A percentile compares a stretch with the other conserved stretches of the same genome.
phyloP scores from a whole-genome alignment of 495 filamentous ascomycete species.

The Amorphotheca resinae region DNA sequence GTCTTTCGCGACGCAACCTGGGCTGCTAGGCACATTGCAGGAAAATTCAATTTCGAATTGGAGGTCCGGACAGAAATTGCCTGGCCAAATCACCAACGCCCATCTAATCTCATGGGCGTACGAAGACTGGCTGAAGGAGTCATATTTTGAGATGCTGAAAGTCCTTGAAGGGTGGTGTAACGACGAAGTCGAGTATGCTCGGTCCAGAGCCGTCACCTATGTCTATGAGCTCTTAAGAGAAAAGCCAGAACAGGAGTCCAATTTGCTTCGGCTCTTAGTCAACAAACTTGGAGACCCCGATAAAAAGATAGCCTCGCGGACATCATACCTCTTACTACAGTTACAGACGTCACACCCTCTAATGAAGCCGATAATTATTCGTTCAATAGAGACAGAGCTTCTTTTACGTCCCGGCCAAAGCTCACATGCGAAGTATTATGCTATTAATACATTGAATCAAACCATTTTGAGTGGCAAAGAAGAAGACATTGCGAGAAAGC shows the following conservation, averaged over 20 bases:
- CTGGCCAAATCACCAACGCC: constrained; percentile 51
- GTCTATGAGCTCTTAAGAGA: constrained; percentile 82
- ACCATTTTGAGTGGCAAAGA: constrained; percentile 80
- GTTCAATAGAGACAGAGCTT: constrained; percentile 71
- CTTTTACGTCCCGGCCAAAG: constrained; percentile 80
- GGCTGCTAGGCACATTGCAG: constrained; percentile 55
- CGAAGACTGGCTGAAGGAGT: constrained; percentile 86
- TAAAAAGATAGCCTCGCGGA: constrained; percentile 85
- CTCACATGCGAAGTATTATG: constrained; percentile 84
- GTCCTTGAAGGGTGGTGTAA: constrained; percentile 82
- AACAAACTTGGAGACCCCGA: constrained; percentile 93
- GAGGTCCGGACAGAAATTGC: constrained; percentile 53
- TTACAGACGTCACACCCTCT: constrained; percentile 74
- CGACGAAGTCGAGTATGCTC: constrained; percentile 86
- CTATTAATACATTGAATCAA: constrained; percentile 92
- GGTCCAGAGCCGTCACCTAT: constrained; percentile 72
- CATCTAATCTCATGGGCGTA: constrained; percentile 86
- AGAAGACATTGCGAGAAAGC: constrained; percentile 62
- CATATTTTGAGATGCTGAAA: constrained; percentile 84
- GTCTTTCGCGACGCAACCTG: constrained; percentile 68
- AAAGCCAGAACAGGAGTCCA: constrained; percentile 95
- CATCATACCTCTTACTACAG: constrained; percentile 87
- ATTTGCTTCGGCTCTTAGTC: constrained; percentile 77
- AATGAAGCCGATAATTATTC: constrained; percentile 84
- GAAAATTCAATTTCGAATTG: constrained; percentile 41